Percentiles rank a stretch among this genome's conserved stretches.
Conservation (phyloP, 1,139 yeast species). For the Taiozyma onychis region DNA sequence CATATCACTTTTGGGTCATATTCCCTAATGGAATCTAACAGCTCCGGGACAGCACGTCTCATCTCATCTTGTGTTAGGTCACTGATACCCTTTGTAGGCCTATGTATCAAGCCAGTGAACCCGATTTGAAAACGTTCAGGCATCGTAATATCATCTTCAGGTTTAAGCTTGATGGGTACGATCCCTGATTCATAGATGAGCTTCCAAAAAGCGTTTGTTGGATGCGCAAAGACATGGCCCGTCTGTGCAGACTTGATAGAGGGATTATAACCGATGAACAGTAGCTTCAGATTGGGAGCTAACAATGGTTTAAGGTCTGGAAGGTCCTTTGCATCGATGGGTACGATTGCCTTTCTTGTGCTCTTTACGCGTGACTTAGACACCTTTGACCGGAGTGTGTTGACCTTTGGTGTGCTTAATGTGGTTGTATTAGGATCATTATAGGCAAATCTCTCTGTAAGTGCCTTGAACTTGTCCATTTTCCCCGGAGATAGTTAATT, state of each 20-base stretch:
- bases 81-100: constrained; percentile 58
- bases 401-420: not conserved
- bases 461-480: not conserved
- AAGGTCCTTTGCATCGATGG: not conserved
- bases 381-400: not conserved
- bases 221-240: constrained; percentile 76
- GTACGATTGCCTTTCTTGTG: not conserved
- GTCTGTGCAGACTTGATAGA: constrained; percentile 56
- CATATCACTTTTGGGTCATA: constrained; percentile 42
- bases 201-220: constrained; percentile 66
- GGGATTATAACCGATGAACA: constrained; percentile 74
- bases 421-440: not conserved
- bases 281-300: constrained; percentile 27
- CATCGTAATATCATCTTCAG: constrained; percentile 39
- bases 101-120: constrained; percentile 62
- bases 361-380: not conserved
- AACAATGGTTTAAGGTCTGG: constrained; percentile 14
- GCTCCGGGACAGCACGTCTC: constrained; percentile 46
- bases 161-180: constrained; percentile 29
- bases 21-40: constrained; percentile 40
- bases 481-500: too few relatives aligned
- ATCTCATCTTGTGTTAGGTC: constrained; percentile 52
- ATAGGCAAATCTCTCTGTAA: constrained; percentile 3
- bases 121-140: constrained; percentile 47
- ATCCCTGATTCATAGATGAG: constrained; percentile 50